A percentile compares a stretch with the other conserved stretches of the same genome.
These are phyloP conservation scores for Ustilago shanxiensis DNA, from an alignment of 1,284 basidiomycete genomes.

Conservation along the genomic window DNA sequence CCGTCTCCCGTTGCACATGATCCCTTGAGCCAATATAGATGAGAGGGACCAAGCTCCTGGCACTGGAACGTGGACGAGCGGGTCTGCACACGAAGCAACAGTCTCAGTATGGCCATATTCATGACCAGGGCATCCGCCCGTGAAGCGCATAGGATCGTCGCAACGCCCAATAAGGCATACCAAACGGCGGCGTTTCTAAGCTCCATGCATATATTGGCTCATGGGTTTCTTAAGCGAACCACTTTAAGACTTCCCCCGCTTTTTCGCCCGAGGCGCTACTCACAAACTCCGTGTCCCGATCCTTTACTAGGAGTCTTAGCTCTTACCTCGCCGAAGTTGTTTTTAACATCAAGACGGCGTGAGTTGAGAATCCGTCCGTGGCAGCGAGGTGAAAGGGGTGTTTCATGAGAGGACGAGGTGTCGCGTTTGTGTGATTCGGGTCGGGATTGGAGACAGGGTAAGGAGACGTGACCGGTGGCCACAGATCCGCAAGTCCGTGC, in stretches of 20 bases:
- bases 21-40: too few species aligned
- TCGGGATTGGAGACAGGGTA: not conserved
- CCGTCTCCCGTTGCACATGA: too few species aligned
- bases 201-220: conserved; percentile 2
- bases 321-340: too few species aligned
- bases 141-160: not conserved
- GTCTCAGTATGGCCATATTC: not conserved
- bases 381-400: too few species aligned
- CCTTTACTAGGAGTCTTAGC: too few species aligned
- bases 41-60: too few species aligned
- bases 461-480: not conserved
- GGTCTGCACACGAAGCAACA: not conserved
- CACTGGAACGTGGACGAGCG: not conserved
- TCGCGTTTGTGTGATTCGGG: too few species aligned
- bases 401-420: too few species aligned
- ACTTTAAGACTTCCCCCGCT: not conserved
- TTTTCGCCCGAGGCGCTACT: not conserved
- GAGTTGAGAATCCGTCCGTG: too few species aligned
- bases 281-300: not conserved
- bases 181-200: not conserved
- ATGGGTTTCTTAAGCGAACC: not conserved
- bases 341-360: not conserved
- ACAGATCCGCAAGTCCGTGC: not conserved
- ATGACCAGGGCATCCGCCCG: not conserved
- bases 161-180: not conserved